phyloP scores from a whole-genome alignment of 768 basidiomycete species.

The Pleurotus ostreatus region DNA sequence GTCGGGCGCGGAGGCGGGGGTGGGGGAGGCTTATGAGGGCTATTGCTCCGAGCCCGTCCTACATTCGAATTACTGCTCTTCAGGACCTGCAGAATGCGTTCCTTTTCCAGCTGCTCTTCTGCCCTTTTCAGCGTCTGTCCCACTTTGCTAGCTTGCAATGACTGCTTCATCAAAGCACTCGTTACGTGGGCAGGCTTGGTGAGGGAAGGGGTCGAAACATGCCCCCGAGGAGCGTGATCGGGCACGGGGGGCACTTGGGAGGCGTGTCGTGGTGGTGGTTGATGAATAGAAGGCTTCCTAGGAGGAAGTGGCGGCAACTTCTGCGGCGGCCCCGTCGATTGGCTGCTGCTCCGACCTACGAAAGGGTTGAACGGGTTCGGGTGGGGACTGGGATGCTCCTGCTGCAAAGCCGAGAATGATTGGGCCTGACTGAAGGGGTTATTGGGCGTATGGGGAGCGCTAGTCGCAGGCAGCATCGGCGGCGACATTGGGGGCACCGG shows the following conservation, averaged over 20 bases:
- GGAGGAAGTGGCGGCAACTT: constrained; percentile 48
- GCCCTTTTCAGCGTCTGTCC: constrained; percentile 68
- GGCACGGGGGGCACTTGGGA: constrained; percentile 14
- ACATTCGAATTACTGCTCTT: constrained; percentile 49
- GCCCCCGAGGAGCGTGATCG: constrained; percentile 12
- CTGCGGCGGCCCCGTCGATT: constrained; percentile 11
- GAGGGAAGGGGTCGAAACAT: constrained; percentile 31
- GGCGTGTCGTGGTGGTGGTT: constrained; percentile 36
- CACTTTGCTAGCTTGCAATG: constrained; percentile 67
- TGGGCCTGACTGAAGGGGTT: constrained; percentile 16
- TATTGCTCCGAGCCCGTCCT: constrained; percentile 26
- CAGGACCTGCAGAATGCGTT: constrained; percentile 66
- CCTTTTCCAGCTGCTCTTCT: constrained; percentile 64
- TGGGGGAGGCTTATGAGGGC: constrained; percentile 19
- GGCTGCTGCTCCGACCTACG: constrained; percentile 33
- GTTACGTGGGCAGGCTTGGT: constrained; percentile 43
- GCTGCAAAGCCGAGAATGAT: constrained; percentile 9
- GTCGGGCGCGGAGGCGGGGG: background rate
- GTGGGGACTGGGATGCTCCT: constrained; percentile 10
- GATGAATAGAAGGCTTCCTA: constrained; percentile 32
- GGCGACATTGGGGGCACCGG: constrained; percentile 9
- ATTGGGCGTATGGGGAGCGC: background rate
- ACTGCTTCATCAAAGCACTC: constrained; percentile 68
- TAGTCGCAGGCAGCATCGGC: constrained; percentile 4
- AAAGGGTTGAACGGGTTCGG: constrained; percentile 13